These are phyloP conservation scores for Aspergillus sclerotioniger DNA, from an alignment of 495 filamentous ascomycete species.

Conservation along the genomic window DNA sequence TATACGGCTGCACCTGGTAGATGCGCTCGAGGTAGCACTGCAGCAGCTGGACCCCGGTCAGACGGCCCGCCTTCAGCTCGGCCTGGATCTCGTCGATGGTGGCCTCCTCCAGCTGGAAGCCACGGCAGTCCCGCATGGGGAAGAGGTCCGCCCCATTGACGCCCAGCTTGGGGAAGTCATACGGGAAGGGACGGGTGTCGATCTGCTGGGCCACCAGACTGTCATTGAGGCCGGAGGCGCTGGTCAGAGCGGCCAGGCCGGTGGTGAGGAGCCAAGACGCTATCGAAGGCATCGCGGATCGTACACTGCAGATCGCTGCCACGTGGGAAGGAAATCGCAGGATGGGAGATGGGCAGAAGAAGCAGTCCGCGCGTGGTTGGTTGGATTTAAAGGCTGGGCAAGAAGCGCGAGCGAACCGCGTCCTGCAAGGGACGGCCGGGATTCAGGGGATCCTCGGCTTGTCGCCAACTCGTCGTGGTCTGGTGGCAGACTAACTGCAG, in stretches of 20 bases:
- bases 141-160: slow-evolving; percentile 38
- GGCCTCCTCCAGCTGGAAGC: slow-evolving; percentile 62
- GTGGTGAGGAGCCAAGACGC: not conserved
- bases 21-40: slow-evolving; percentile 54
- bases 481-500: too few relatives aligned
- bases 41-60: slow-evolving; percentile 50
- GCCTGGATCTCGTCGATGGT: slow-evolving; percentile 55
- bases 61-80: slow-evolving; percentile 34
- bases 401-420: too few relatives aligned
- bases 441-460: too few relatives aligned
- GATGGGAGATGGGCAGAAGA: not conserved
- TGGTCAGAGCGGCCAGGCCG: not conserved
- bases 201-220: slow-evolving; percentile 5
- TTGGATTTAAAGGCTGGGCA: not conserved
- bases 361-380: not conserved
- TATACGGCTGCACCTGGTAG: slow-evolving; percentile 53
- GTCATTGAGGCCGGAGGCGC: slow-evolving; percentile 1
- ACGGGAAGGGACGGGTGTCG: slow-evolving; percentile 10
- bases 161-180: slow-evolving; percentile 42
- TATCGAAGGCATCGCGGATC: not conserved
- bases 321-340: not conserved
- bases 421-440: too few relatives aligned
- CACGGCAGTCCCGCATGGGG: slow-evolving; percentile 61
- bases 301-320: not conserved
- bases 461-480: too few relatives aligned